Conservation (phyloP, 805 yeast species). For the Blastobotrys mokoenaii region DNA sequence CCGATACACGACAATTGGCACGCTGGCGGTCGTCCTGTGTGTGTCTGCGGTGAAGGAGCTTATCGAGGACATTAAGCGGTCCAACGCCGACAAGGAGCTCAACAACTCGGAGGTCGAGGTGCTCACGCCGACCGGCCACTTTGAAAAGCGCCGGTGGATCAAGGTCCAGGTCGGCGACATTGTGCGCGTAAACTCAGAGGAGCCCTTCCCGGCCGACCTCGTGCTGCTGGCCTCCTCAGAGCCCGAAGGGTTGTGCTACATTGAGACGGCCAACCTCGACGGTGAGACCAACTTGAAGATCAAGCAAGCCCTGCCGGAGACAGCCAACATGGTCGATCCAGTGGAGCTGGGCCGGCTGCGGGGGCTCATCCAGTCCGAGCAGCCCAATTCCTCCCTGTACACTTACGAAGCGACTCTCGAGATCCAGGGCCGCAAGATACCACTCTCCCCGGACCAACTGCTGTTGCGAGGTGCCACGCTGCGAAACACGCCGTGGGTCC, state of each 20-base stretch:
- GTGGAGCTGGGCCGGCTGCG: constrained; percentile 42
- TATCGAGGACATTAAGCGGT: constrained; percentile 84
- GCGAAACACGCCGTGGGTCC: constrained; percentile 91
- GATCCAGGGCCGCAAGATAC: constrained; percentile 37
- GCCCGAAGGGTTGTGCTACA: constrained; percentile 95
- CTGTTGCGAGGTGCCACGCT: constrained; percentile 91
- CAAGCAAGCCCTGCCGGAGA: constrained; percentile 78
- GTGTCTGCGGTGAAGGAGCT: constrained; percentile 92
- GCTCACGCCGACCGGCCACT: constrained; percentile 50
- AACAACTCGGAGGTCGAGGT: constrained; percentile 71
- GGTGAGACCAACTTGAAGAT: constrained; percentile 97
- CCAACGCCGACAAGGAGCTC: constrained; percentile 78
- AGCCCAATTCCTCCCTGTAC: constrained; percentile 87
- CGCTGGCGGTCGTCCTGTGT: constrained; percentile 70
- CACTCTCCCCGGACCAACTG: constrained; percentile 85
- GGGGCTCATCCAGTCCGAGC: constrained; percentile 72
- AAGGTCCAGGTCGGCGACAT: constrained; percentile 87
- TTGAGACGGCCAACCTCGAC: constrained; percentile 94
- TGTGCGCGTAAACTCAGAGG: constrained; percentile 74
- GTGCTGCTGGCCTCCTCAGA: constrained; percentile 83
- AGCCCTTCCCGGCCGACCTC: constrained; percentile 90
- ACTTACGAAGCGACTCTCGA: constrained; percentile 86
- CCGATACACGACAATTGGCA: constrained; percentile 90
- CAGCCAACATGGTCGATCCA: constrained; percentile 63
- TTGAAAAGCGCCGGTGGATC: constrained; percentile 69